Evolutionary conservation across 257 asterid species (phyloP), one percentile per base, ranked within the genome.

Genomic region (Gynochthodes officinalis): DNA sequence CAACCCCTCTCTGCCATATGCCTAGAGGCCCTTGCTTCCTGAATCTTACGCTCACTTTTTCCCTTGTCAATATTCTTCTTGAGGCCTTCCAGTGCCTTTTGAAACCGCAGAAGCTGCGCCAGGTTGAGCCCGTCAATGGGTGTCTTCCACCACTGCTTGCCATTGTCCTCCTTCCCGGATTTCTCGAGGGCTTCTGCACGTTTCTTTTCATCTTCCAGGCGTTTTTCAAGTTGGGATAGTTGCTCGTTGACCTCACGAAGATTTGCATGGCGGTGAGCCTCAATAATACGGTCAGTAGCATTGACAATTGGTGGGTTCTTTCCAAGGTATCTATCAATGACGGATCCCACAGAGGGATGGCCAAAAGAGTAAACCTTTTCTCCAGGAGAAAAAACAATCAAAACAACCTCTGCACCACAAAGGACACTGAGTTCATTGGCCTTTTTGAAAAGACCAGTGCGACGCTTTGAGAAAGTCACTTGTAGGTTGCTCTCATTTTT

Each of bases 21-120:
- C 25, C 19, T 52, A 11, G 19, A 70, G 23, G 64, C n/a, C 28
- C 35, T 50, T 49, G 78, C 32, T 58, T 49, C 52, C 55, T 23
- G 25, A 67, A 42, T 3, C 73, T 50, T 64, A 27, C 63, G 57
- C 2, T 35, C 60, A 14, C 58, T 54, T 50, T 66, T 55, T 53
- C 59, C 71, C 11, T 1, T 74, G 18, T 77, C 84, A 16, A 83
- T 2, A 0, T 46, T 35, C 65, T 67, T 76, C 76, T 74, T 52
- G 53, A 83, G 68, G 0, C 14, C 67, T 72, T 64, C 27, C 1
- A 85, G 15, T 4, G 60, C 42, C 3, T 74, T 73, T 53, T 76
- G 54, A 57, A 78, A 33, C 0, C 9, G 14, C 3, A 46, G 0
- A 6, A 81, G 86, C 37, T 80, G 67, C 2, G 25, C 72, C 4